phyloP scores from a whole-genome alignment of 257 asterid species.

The Fraxinus quadrangulata region DNA sequence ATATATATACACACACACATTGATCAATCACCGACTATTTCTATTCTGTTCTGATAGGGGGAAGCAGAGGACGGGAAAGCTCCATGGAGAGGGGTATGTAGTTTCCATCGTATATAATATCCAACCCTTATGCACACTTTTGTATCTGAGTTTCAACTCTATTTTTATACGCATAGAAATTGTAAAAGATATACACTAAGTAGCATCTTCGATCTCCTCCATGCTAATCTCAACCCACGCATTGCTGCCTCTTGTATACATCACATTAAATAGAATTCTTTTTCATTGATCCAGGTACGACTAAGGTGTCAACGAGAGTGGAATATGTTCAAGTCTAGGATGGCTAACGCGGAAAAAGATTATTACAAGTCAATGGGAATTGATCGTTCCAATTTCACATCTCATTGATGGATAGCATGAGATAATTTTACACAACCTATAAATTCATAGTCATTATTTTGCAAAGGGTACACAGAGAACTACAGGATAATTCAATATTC shows the following conservation, averaged over 20 bases:
- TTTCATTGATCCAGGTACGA: conserved; percentile 52
- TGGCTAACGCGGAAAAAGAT: conserved; percentile 63
- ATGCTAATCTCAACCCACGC: not conserved
- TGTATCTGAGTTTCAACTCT: no score
- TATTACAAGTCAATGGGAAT: conserved; percentile 55
- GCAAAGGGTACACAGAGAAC: not conserved
- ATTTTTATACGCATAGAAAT: no score
- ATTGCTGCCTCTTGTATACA: not conserved
- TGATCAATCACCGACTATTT: not conserved
- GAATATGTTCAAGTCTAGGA: conserved; percentile 65
- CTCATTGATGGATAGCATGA: conserved; percentile 23
- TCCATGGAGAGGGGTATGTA: conserved; percentile 81
- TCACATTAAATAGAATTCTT: not conserved
- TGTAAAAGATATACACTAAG: no score
- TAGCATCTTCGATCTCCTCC: not conserved
- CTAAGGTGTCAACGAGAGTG: conserved; percentile 70
- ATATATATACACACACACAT: not conserved
- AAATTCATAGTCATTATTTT: conserved; percentile 4
- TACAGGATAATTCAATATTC: not conserved
- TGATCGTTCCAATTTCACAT: conserved; percentile 41
- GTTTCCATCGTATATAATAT: not conserved
- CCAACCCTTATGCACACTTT: no score
- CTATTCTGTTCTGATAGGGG: conserved; percentile 49
- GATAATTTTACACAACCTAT: not conserved
- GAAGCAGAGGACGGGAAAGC: conserved; percentile 55